Conservation (phyloP, 495 filamentous ascomycete species). For the Aspergillus sparsus region DNA sequence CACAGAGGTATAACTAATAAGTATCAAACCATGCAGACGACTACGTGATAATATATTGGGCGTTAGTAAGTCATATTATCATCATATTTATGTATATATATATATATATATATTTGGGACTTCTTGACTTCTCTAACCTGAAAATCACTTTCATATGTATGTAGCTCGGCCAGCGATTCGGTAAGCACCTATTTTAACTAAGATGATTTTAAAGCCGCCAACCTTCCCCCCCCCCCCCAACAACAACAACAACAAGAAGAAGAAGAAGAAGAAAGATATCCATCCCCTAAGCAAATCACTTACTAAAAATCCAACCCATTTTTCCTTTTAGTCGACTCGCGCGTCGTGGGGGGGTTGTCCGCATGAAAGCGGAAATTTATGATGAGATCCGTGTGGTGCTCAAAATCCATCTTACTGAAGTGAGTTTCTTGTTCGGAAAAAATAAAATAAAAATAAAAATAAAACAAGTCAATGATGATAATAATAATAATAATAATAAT, state of each 20-base stretch:
- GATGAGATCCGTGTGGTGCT: constrained; percentile 61
- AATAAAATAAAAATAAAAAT: too few species aligned
- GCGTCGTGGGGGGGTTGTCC: constrained; percentile 74
- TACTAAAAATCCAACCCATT: not conserved
- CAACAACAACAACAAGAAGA: too few species aligned
- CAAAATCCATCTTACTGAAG: constrained; percentile 52
- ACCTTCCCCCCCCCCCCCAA: too few species aligned
- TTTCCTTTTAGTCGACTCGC: constrained; percentile 65
- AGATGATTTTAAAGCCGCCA: not conserved
- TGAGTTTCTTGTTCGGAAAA: constrained; percentile 31
- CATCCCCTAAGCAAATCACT: too few species aligned
- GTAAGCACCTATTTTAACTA: constrained; percentile 47
- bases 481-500: not conserved
- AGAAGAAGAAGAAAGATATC: too few species aligned
- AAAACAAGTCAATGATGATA: too few species aligned
- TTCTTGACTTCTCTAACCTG: too few species aligned
- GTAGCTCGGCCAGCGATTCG: constrained; percentile 66
- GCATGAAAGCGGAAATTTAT: constrained; percentile 71
- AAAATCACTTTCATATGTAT: not conserved
- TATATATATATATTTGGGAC: too few species aligned
- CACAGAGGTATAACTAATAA: not conserved
- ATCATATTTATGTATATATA: not conserved
- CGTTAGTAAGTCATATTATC: constrained; percentile 56
- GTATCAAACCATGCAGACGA: constrained; percentile 44
- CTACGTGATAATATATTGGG: constrained; percentile 62